Evolutionary conservation across 768 basidiomycete species (phyloP), one percentile per base, ranked within the genome.

Genomic region (Rhodotorula toruloides): DNA sequence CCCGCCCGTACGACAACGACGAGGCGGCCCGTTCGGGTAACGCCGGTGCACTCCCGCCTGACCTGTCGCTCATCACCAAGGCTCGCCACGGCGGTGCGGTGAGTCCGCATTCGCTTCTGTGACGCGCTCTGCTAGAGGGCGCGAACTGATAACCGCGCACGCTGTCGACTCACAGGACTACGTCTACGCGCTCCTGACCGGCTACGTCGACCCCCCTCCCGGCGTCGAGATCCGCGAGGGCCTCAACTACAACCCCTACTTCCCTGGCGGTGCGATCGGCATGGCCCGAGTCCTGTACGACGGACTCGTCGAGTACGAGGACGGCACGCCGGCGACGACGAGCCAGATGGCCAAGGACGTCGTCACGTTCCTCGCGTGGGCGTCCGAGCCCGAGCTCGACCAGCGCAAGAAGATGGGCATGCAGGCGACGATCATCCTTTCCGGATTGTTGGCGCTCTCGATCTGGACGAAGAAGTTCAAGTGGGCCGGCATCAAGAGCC

Each of bases 291-390:
- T 97, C 42, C 81, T 98, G 72, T 98, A 89, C 77, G 96, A 98
- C 75, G 93, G 91, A 44, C 79, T 98, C 50, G 94, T 98, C 62
- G 96, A 99, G 79, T 99, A 89, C 77, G 89, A 90, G 0, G 96
- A 99, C 77, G 91, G 89, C 54, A 98, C 96, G 7, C 92, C 96
- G 21, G 90, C 94, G 19, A 99, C 96, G 54, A 87, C 91, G 11
- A 89, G 91, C 10, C 96, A 99, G 78, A 93, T 99, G 94, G 94
- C 96, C 73, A 99, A 98, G 83, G 96, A 99, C 76, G 92, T 99
- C 59, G 84, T 53, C 27, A 65, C 58, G 46, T 73, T 68, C 65
- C 61, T 68, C 46, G 48, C 57, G 39, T 73, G 66, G 67, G 90
- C 94, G 25, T 85, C 96, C 63, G 96, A 99, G 78, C 96, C 96